These are phyloP conservation scores for Aureobasidium leucospermi DNA, from an alignment of 2,329 filamentous ascomycete species.

Conservation along the genomic window DNA sequence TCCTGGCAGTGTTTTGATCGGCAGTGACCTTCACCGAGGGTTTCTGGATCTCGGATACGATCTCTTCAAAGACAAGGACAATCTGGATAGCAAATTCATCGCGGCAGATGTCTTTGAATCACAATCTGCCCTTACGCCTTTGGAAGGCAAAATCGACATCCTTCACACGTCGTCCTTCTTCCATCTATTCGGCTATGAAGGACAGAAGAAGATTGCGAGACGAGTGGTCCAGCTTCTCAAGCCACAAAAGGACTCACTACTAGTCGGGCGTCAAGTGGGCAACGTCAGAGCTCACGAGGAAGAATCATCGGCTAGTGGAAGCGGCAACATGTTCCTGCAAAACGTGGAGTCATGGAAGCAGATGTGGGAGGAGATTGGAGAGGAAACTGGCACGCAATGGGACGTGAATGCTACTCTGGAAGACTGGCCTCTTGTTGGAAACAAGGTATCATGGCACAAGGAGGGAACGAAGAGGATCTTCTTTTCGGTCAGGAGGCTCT, in stretches of 20 bases:
- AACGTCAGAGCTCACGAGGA: slow-evolving; percentile 20
- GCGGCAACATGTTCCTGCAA: slow-evolving; percentile 28
- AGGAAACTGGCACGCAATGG: slow-evolving; percentile 31
- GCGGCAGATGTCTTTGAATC: slow-evolving; percentile 29
- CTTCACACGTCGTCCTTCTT: slow-evolving; percentile 37
- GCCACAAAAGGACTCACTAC: slow-evolving; percentile 27
- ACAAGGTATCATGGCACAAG: slow-evolving; percentile 4
- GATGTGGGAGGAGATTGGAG: slow-evolving; percentile 34
- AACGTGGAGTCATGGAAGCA: slow-evolving; percentile 29
- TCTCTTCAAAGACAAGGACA: slow-evolving; percentile 30
- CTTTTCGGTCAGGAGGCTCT: slow-evolving; percentile 12
- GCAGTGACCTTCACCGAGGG: slow-evolving; percentile 26
- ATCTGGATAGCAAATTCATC: slow-evolving; percentile 27
- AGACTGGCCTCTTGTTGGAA: slow-evolving; percentile 5
- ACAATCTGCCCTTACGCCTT: slow-evolving; percentile 23
- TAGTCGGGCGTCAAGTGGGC: slow-evolving; percentile 35
- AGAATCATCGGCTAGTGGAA: slow-evolving; percentile 7
- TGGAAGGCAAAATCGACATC: slow-evolving; percentile 36
- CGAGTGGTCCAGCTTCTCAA: slow-evolving; percentile 28
- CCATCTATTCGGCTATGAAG: slow-evolving; percentile 37
- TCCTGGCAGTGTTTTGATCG: slow-evolving; percentile 25
- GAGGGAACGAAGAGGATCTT: slow-evolving; percentile 11
- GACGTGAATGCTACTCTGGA: slow-evolving; percentile 25
- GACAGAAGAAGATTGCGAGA: slow-evolving; percentile 32
- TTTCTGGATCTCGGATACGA: slow-evolving; percentile 33